Conservation (phyloP, 345 rosid species). For the Acer saccharum region DNA sequence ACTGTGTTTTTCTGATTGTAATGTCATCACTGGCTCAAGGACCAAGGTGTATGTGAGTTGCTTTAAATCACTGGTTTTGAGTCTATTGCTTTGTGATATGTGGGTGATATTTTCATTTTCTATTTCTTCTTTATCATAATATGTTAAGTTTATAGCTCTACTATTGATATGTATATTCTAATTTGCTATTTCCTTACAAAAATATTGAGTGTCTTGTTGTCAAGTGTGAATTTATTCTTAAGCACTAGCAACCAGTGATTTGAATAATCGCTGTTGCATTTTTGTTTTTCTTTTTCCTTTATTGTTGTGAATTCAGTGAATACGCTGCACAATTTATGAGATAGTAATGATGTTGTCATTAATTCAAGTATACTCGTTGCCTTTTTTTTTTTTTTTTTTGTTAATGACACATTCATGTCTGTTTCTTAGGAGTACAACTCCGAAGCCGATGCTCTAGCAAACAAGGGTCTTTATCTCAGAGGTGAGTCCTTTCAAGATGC, state of each 20-base stretch:
- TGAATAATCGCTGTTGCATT: not conserved
- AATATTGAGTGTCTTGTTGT: not conserved
- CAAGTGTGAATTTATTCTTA: not conserved
- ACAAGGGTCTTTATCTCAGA: conserved; percentile 50
- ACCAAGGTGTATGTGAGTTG: no score
- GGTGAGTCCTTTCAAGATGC: conserved; percentile 41
- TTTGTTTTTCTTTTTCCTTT: not conserved
- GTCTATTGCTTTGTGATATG: no score
- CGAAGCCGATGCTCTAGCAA: conserved; percentile 79
- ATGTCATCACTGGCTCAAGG: no score
- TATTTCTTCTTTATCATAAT: no score
- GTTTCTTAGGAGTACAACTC: conserved; percentile 58
- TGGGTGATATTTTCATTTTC: no score
- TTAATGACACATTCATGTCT: not conserved
- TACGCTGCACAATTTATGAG: not conserved
- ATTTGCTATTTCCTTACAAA: not conserved
- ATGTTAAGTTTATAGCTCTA: no score
- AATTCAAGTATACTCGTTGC: no score
- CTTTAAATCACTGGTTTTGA: no score
- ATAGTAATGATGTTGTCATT: not conserved
- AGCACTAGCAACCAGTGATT: not conserved
- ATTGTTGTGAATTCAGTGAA: not conserved
- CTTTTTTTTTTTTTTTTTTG: not conserved
- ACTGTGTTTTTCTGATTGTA: no score
- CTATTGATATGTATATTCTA: no score